These are phyloP conservation scores for Penicillium sp. DNA, from an alignment of 2,329 filamentous ascomycete species.

Conservation along the genomic window DNA sequence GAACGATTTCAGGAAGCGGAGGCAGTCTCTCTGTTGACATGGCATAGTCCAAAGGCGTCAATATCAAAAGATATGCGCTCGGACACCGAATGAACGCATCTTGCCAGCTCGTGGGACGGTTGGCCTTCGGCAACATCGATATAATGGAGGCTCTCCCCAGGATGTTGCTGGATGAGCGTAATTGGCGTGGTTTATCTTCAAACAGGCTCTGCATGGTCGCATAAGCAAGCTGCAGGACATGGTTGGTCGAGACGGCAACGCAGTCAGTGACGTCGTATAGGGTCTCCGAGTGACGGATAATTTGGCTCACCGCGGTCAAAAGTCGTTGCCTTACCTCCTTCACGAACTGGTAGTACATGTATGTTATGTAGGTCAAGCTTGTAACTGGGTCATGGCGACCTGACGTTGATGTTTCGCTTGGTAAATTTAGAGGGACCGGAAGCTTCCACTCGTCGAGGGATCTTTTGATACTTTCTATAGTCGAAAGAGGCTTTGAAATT, in stretches of 20 bases:
- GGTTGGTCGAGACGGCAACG: conserved; percentile 20
- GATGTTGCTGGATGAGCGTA: background rate
- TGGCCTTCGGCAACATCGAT: background rate
- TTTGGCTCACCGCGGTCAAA: conserved; percentile 17
- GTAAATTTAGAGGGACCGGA: background rate
- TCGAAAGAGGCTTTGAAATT: conserved; percentile 10
- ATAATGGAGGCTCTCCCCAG: background rate
- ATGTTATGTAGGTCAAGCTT: conserved; percentile 43
- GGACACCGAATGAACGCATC: conserved; percentile 21
- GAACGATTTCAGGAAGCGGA: conserved; percentile 18
- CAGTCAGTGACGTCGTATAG: conserved; percentile 24
- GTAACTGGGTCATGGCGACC: conserved; percentile 37
- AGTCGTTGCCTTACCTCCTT: conserved; percentile 11
- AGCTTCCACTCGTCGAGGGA: conserved; percentile 18
- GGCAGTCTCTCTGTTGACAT: conserved; percentile 17
- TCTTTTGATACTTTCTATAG: conserved; percentile 11
- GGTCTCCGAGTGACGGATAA: conserved; percentile 19
- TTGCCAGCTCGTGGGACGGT: conserved; percentile 18
- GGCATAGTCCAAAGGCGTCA: conserved; percentile 22
- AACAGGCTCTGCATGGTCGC: conserved; percentile 20
- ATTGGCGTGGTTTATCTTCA: background rate
- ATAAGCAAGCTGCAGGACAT: conserved; percentile 22
- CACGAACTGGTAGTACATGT: conserved; percentile 47
- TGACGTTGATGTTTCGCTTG: background rate
- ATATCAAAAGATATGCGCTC: conserved; percentile 23